Conservation (phyloP, 208 protist genomes). For the Leishmania guyanensis region DNA sequence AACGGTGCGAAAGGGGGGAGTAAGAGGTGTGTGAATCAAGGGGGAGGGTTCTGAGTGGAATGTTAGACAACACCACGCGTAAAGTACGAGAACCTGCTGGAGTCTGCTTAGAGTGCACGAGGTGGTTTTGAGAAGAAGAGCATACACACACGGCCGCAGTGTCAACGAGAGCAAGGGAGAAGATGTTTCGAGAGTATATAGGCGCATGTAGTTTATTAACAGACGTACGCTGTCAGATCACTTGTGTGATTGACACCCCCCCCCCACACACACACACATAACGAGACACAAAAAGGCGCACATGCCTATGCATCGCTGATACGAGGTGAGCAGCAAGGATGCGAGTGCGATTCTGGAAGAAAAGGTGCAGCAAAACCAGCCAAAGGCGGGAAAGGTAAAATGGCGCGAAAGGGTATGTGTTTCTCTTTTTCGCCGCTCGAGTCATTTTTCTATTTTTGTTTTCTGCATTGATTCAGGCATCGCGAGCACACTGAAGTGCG, state of each 20-base stretch:
- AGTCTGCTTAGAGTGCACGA: neutral
- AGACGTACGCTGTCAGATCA: neutral
- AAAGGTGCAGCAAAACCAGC: neutral
- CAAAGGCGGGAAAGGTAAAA: neutral
- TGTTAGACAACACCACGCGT: neutral
- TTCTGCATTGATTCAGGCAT: neutral
- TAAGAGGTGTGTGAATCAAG: too few relatives aligned
- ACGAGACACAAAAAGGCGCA: neutral
- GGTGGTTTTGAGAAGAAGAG: neutral
- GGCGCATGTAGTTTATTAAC: neutral
- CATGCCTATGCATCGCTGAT: neutral
- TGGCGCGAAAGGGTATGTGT: neutral
- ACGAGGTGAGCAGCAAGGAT: neutral
- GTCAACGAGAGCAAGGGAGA: neutral
- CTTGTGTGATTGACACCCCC: too few relatives aligned
- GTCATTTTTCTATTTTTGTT: neutral
- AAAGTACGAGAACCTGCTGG: neutral
- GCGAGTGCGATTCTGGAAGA: neutral
- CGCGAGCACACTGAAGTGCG: neutral
- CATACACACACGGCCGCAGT: neutral
- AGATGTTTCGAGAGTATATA: neutral
- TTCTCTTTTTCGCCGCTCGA: neutral
- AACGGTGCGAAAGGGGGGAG: too few relatives aligned
- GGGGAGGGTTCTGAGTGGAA: neutral
- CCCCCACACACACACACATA: neutral